Conservation (phyloP, 345 rosid genomes). For the Carallia pectinifolia region DNA sequence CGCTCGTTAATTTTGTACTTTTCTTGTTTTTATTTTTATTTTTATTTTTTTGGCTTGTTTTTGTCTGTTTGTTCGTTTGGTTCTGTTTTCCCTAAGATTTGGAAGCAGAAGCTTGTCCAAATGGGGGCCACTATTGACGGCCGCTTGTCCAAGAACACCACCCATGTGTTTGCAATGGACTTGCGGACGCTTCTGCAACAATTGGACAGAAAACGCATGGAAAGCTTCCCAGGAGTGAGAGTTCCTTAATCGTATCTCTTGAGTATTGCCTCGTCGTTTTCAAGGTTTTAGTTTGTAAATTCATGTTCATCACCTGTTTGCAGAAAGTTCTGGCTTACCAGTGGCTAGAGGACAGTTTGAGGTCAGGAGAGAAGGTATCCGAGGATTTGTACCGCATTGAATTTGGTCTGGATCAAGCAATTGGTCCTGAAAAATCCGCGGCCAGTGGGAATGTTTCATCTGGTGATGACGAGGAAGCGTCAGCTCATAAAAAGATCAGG, state of each 20-base stretch:
- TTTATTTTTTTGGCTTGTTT: not conserved
- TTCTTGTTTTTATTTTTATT: not conserved
- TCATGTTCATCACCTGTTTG: slow-evolving; percentile 16
- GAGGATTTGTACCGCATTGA: slow-evolving; percentile 59
- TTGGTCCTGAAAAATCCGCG: slow-evolving; percentile 22
- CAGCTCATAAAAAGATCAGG: slow-evolving; percentile 39
- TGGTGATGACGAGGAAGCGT: slow-evolving; percentile 29
- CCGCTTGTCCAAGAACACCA: slow-evolving; percentile 51
- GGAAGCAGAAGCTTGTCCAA: slow-evolving; percentile 86
- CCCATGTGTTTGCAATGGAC: slow-evolving; percentile 61
- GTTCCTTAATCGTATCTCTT: slow-evolving; percentile 5
- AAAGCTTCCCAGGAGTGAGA: slow-evolving; percentile 57
- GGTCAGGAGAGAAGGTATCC: slow-evolving; percentile 56
- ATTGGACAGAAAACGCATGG: slow-evolving; percentile 33
- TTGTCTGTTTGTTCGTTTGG: not conserved
- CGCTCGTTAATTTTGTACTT: not conserved
- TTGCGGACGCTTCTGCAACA: slow-evolving; percentile 42
- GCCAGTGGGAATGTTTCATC: slow-evolving; percentile 19
- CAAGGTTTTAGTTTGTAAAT: not conserved
- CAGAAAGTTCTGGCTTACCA: slow-evolving; percentile 65
- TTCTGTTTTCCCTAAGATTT: slow-evolving; percentile 40
- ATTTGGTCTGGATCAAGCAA: slow-evolving; percentile 34
- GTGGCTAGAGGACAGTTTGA: slow-evolving; percentile 87
- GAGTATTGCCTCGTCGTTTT: not conserved
- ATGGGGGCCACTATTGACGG: slow-evolving; percentile 70